Base-by-base conservation (phyloP, 2,329 filamentous ascomycete genomes). In the Penicillium verrucosum region DNA sequence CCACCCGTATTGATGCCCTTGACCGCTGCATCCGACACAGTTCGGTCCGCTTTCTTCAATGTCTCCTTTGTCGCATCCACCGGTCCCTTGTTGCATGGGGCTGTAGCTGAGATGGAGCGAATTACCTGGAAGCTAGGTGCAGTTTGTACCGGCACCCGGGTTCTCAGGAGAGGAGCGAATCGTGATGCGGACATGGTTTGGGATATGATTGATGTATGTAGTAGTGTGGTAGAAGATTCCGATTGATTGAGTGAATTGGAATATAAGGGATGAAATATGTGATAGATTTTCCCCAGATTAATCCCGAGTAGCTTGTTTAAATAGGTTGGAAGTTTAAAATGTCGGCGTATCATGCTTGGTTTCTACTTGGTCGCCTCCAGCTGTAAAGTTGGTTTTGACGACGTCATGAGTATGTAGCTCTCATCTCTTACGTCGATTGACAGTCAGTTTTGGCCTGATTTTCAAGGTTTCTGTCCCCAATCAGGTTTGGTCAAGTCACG, bases 1-100 rank as follows among this genome's bases (percentile, higher is more conserved):
- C 84, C 79, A 58, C 82, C 82, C 64, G 79, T 84, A 73, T 88
- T 81, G 59, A 87, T 85, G 44, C 84, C 85, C 73, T 83, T 82
- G 23, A 87, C 81, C 11, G 81, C 80, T 27, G 74, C 80, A 68
- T 83, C 77, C 0, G 82, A 80, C 36, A 85, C 77, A 23, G 76
- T 77, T 59, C 80, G 75, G 70, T 87, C 83, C 21, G 82, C 82
- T 53, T 76, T 78, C 74, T 86, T 84, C 45, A 82, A 70, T 0
- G 82, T 79, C 41, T 86, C 82, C 71, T 85, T 86, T 62, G 80
- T 80, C 7, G 75, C 68, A 43, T 86, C 82, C 46, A 82, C 71
- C 36, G 81, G 78, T 40, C 78, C 76, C 73, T 82, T 85, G 51
- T 81, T 73, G 21, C 71, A 66, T 43, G 72, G 63, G 38, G 75